Evolutionary conservation across 345 rosid genomes (phyloP), one percentile per base, ranked within the genome.

Genomic region (Schrenkiella parvula): DNA sequence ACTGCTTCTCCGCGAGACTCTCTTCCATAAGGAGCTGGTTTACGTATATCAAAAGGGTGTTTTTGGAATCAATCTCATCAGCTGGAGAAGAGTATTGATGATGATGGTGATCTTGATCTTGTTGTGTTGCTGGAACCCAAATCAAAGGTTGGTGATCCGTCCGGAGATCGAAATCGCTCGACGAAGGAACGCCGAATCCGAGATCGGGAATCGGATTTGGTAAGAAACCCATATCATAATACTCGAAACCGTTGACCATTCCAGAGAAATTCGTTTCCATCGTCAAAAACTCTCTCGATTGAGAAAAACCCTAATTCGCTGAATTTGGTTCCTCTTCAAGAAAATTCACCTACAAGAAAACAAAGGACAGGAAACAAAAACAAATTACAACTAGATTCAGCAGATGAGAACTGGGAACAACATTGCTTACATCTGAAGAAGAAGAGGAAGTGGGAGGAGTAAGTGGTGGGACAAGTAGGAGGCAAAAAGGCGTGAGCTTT

Each of bases 1-100:
- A 71, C 4, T 85, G 85, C 41, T 82, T 80, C 59, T 79, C 84
- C 22, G 79, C 87, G 78, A 84, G 56, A 70, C 81, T 82, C 82
- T 88, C 97, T 69, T 88, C 95, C 97, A 90, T 78, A 17, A 88
- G 95, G 57, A 88, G 67, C 82, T 85, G 84, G 53, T 62, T 84
- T 14, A 90, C 81, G 75, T 85, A 88, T 74, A 68, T 84, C 71
- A 87, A 86, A 26, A 85, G 82, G 0, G 86, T 71, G 25, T 87
- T 87, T 1, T 82, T 76, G 8, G 81, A 84, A 19, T 79, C 84
- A 9, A 80, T 80, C 38, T 68, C 78, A 65, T 83, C 90, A 41
- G 62, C 3, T 4, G 82, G 58, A 57, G 66, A 66, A 67, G 81
- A 72, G 54, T 53, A 70, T 3, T 35, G 38, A 1, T 75, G 39